Percentiles rank a stretch among this genome's conserved stretches.
phyloP scores from a whole-genome alignment of 495 filamentous ascomycete genomes.

The Echria macrotheca region DNA sequence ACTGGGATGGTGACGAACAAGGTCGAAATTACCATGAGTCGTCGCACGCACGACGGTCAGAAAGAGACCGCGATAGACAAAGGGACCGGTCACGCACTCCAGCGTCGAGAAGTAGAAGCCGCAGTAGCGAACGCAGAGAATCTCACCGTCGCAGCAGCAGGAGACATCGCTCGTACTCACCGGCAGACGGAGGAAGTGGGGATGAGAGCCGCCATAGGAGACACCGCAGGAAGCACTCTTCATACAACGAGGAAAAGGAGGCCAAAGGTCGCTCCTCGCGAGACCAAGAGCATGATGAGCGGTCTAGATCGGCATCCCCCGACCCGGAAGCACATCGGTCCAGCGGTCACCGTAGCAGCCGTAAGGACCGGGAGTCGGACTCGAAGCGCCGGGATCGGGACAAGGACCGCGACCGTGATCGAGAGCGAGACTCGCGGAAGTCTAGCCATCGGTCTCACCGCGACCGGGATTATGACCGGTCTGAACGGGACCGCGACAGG shows the following conservation, averaged over 20 bases:
- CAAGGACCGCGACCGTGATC: constrained; percentile 34
- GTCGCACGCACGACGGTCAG: too few relatives aligned
- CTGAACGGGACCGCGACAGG: constrained; percentile 37
- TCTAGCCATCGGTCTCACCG: constrained; percentile 42
- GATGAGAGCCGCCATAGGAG: constrained; percentile 44
- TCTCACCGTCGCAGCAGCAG: constrained; percentile 41
- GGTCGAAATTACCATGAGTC: constrained; percentile 29
- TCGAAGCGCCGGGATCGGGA: constrained; percentile 42
- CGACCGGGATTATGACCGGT: constrained; percentile 37
- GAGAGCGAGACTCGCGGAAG: constrained; percentile 32
- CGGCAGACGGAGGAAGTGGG: constrained; percentile 42
- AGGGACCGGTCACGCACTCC: constrained; percentile 8
- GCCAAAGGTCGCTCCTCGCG: constrained; percentile 24
- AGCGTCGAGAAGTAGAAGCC: constrained; percentile 23
- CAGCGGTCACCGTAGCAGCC: constrained; percentile 44
- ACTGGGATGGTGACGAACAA: constrained; percentile 23
- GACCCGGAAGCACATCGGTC: constrained; percentile 43
- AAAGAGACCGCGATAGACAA: constrained; percentile 22
- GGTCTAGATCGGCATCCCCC: constrained; percentile 48
- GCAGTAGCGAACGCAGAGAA: constrained; percentile 47
- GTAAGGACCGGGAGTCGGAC: constrained; percentile 36
- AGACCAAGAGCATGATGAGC: constrained; percentile 37
- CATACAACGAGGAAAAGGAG: constrained; percentile 33
- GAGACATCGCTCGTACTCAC: constrained; percentile 52
- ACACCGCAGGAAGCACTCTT: constrained; percentile 42